Evolutionary conservation across 2,329 filamentous ascomycete species (phyloP).

Genomic region (Emmonsia crescens): DNA sequence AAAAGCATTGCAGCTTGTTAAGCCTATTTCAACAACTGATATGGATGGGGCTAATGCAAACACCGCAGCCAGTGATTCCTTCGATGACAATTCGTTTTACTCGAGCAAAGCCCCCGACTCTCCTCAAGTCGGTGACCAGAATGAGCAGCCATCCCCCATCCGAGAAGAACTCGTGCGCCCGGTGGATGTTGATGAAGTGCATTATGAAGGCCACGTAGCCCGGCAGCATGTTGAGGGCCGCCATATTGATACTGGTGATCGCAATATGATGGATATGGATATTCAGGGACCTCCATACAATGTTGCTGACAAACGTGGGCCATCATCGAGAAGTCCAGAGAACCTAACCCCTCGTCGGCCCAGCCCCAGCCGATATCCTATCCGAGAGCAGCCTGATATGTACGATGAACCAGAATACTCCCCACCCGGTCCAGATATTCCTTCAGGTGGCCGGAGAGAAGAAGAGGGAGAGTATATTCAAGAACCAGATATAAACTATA

Average conservation of each 20-base stretch:
- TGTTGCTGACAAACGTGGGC: conserved; percentile 27
- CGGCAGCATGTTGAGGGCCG: conserved; percentile 27
- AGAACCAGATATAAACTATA: conserved; percentile 21
- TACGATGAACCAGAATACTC: conserved; percentile 40
- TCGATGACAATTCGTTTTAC: conserved; percentile 92
- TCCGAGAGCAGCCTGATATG: conserved; percentile 22
- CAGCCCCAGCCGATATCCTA: conserved; percentile 16
- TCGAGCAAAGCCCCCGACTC: conserved; percentile 83
- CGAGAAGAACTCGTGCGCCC: conserved; percentile 17
- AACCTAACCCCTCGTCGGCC: conserved; percentile 13
- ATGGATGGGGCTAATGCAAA: conserved; percentile 48
- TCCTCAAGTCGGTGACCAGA: conserved; percentile 36
- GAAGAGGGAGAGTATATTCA: conserved; percentile 17
- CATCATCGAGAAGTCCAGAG: conserved; percentile 22
- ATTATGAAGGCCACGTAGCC: conserved; percentile 25
- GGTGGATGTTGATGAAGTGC: conserved; percentile 22
- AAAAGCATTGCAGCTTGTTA: conserved; percentile 60
- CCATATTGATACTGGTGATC: conserved; percentile 29
- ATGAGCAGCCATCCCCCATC: conserved; percentile 19
- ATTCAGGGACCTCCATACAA: conserved; percentile 28
- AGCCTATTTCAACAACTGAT: conserved; percentile 50
- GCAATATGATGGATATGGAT: conserved; percentile 27
- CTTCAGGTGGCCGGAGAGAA: conserved; percentile 22
- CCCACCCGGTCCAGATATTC: conserved; percentile 33
- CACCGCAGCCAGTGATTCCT: conserved; percentile 63